Evolutionary conservation across 2,329 filamentous ascomycete genomes (phyloP).

Genomic region (Hymenotorrendiella dingleyae): DNA sequence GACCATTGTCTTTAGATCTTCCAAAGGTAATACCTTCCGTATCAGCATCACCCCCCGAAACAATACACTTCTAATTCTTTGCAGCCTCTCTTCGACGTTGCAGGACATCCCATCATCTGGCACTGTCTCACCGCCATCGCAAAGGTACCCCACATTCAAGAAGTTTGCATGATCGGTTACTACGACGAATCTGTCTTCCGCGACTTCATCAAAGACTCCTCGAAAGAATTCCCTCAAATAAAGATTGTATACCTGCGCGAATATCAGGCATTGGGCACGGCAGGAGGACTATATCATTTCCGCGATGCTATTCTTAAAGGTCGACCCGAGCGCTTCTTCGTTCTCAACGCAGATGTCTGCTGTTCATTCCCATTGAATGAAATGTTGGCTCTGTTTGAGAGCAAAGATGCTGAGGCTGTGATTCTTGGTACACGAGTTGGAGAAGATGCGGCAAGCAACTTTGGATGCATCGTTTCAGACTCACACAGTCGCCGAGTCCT

Average conservation of each 20-base stretch:
- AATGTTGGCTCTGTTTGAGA: constrained; percentile 91
- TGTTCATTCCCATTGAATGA: constrained; percentile 94
- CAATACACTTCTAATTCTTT: no score
- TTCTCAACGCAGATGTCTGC: constrained; percentile 97
- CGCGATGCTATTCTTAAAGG: constrained; percentile 97
- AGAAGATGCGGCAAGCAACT: constrained; percentile 90
- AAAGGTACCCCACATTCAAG: constrained; percentile 85
- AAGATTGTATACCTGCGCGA: constrained; percentile 94
- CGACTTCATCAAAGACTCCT: constrained; percentile 93
- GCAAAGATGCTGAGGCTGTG: constrained; percentile 93
- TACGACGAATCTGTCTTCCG: constrained; percentile 97
- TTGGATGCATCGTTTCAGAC: constrained; percentile 96
- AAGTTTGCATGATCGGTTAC: constrained; percentile 97
- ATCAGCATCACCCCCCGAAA: constrained; percentile 17
- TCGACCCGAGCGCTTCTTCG: constrained; percentile 89
- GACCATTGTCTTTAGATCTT: constrained; percentile 89
- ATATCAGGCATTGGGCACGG: constrained; percentile 93
- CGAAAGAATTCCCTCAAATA: constrained; percentile 78
- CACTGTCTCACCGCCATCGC: constrained; percentile 91
- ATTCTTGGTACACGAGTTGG: constrained; percentile 89
- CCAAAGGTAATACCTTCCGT: constrained; percentile 64
- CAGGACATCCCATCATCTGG: constrained; percentile 96
- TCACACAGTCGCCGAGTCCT: constrained; percentile 89
- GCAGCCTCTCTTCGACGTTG: constrained; percentile 95
- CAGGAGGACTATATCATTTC: constrained; percentile 97